Conservation (phyloP, 1,284 basidiomycete species). For the Lignosus rhinocerotis region DNA sequence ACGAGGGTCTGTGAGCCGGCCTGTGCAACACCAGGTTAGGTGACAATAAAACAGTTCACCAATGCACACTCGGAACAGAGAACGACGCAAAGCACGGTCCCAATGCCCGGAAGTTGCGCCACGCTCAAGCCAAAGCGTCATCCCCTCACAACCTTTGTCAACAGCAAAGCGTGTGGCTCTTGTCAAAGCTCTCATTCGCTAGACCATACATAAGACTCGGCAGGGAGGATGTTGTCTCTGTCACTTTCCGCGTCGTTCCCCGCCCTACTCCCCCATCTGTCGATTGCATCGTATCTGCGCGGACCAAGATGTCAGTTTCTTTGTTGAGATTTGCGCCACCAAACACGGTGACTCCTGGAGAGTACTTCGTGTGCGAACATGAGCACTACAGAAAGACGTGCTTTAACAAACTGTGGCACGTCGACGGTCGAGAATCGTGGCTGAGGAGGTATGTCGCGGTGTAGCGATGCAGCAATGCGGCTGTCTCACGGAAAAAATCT, state of each 20-base stretch:
- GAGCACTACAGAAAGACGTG: background rate
- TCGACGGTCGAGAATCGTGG: background rate
- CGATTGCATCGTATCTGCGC: background rate
- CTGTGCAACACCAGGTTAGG: too few relatives aligned
- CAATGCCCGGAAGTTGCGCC: background rate
- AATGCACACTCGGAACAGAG: too few relatives aligned
- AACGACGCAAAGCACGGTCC: too few relatives aligned
- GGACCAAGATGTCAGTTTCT: background rate
- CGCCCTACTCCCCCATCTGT: background rate
- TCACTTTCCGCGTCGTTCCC: background rate
- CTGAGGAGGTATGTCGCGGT: background rate
- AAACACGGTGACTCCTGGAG: slow-evolving; percentile 7
- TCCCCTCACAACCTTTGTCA: background rate
- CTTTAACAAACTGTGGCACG: slow-evolving; percentile 2
- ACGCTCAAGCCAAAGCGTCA: background rate
- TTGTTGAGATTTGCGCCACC: background rate
- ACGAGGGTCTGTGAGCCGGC: too few relatives aligned
- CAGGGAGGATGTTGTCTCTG: background rate
- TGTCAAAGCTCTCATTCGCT: background rate
- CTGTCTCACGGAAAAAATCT: background rate
- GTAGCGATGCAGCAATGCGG: background rate
- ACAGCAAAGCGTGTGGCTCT: background rate
- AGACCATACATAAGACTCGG: background rate
- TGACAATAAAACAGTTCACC: too few relatives aligned
- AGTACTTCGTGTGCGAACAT: slow-evolving; percentile 7